Conservation (phyloP, 2,329 filamentous ascomycete genomes). For the Tetracladium maxilliforme region DNA sequence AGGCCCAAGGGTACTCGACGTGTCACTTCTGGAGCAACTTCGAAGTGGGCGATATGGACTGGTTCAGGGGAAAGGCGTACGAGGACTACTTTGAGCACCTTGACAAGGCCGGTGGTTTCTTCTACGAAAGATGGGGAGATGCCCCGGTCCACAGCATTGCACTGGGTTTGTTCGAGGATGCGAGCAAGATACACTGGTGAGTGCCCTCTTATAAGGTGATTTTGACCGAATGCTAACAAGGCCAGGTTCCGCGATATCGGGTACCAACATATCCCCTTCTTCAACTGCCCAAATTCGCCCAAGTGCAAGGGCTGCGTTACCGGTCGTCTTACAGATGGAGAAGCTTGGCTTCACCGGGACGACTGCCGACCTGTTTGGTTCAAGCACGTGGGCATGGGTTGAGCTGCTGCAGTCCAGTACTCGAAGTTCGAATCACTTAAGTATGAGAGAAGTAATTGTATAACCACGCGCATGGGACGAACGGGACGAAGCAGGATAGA, state of each 20-base stretch:
- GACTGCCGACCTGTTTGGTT: constrained; percentile 97
- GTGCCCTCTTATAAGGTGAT: constrained; percentile 14
- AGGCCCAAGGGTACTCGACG: constrained; percentile 87
- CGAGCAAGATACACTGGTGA: constrained; percentile 83
- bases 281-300: constrained; percentile 94
- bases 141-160: constrained; percentile 94
- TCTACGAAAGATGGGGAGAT: constrained; percentile 97
- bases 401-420: constrained; percentile 13
- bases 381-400: constrained; percentile 79
- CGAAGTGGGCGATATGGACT: constrained; percentile 83
- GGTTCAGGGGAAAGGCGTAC: constrained; percentile 83
- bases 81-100: constrained; percentile 95
- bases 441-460: too few species aligned
- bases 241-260: constrained; percentile 95
- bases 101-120: constrained; percentile 89
- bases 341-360: constrained; percentile 70
- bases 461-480: too few species aligned
- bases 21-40: constrained; percentile 99
- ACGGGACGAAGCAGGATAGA: too few species aligned
- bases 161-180: constrained; percentile 81
- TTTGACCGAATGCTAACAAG: constrained; percentile 2
- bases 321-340: constrained; percentile 80
- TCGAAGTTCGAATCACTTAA: too few species aligned
- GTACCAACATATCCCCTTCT: constrained; percentile 96
- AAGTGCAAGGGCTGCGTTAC: constrained; percentile 84